phyloP scores from a whole-genome alignment of 441 rosid species.

The Euphorbia celastroides region DNA sequence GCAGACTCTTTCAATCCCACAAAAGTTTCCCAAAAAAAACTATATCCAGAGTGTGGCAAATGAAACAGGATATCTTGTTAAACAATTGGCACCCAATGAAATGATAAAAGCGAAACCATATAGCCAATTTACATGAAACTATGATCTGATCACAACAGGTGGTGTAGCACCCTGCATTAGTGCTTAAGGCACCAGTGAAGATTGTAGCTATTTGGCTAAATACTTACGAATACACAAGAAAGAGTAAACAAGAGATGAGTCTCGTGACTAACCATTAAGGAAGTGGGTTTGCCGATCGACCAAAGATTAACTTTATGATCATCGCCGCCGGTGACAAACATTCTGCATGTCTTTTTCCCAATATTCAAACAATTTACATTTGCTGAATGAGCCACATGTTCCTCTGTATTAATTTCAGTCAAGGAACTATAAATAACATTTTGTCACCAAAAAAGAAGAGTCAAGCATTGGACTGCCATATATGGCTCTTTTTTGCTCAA shows the following conservation, averaged over 20 bases:
- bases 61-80: background rate
- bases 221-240: background rate
- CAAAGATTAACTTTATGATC: slow-evolving; percentile 84
- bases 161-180: background rate
- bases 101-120: background rate
- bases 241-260: slow-evolving; percentile 1
- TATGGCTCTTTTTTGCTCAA: background rate
- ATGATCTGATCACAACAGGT: background rate
- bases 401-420: slow-evolving; percentile 54
- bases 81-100: background rate
- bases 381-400: slow-evolving; percentile 78
- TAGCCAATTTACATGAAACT: background rate
- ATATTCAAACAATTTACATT: slow-evolving; percentile 73
- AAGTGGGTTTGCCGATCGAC: slow-evolving; percentile 75
- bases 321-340: slow-evolving; percentile 78
- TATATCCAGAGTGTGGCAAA: background rate
- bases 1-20: background rate
- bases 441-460: slow-evolving; percentile 7
- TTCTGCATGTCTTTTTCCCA: slow-evolving; percentile 72
- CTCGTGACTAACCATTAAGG: slow-evolving; percentile 55
- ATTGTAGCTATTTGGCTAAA: background rate
- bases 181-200: background rate
- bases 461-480: background rate
- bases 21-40: background rate
- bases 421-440: slow-evolving; percentile 25